phyloP scores from a whole-genome alignment of 73 alveolate species.

The Tetrahymena elliotti region DNA sequence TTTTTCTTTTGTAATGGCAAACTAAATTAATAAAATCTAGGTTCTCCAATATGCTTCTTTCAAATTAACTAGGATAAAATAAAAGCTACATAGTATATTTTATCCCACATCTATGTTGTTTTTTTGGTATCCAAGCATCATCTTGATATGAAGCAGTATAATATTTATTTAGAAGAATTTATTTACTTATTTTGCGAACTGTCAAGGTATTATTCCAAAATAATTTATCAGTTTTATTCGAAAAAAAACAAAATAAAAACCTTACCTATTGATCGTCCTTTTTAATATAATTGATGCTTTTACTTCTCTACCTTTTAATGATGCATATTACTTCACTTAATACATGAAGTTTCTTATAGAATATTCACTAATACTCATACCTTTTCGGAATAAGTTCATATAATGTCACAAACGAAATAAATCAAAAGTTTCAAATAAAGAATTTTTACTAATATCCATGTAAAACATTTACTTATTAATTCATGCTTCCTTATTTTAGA shows the following conservation, averaged over 20 bases:
- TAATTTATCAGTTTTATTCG: not conserved
- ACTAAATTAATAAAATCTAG: not conserved
- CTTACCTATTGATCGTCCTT: not conserved
- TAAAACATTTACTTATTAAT: too few species aligned
- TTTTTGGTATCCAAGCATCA: not conserved
- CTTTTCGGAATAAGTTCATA: not conserved
- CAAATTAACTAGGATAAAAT: not conserved
- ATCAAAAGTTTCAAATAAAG: too few species aligned
- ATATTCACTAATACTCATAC: not conserved
- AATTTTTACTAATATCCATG: not conserved
- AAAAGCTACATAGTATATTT: not conserved
- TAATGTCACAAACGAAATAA: not conserved
- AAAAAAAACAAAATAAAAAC: not conserved
- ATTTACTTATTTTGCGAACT: not conserved
- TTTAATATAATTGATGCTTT: not conserved
- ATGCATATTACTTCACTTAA: not conserved
- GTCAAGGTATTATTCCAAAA: not conserved
- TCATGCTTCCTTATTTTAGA: not conserved
- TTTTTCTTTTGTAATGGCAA: not conserved
- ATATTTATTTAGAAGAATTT: not conserved
- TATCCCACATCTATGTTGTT: not conserved
- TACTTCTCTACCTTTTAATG: not conserved
- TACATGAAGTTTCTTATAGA: not conserved
- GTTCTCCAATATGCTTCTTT: not conserved
- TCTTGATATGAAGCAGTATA: not conserved